Evolutionary conservation across 1,139 yeast species (phyloP).

Genomic region (Blastobotrys petasosporus): DNA sequence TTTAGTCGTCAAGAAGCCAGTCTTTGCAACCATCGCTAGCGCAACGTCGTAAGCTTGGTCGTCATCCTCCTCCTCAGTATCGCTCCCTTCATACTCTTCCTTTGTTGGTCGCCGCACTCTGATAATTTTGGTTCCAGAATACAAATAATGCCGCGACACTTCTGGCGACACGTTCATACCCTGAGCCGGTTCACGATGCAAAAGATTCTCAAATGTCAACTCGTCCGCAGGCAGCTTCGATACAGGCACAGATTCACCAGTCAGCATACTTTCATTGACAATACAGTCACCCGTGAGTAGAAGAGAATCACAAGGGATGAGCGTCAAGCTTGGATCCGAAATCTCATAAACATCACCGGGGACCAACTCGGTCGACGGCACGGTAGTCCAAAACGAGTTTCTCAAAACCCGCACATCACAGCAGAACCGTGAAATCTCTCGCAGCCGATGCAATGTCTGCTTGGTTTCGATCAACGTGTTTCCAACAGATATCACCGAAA

Average conservation of each 20-base stretch:
- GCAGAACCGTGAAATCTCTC: slow-evolving; percentile 63
- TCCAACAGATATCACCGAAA: slow-evolving; percentile 71
- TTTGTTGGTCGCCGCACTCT: slow-evolving; percentile 59
- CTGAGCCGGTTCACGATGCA: slow-evolving; percentile 17
- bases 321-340: slow-evolving; percentile 68
- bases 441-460: slow-evolving; percentile 63
- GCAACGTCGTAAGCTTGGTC: slow-evolving; percentile 56
- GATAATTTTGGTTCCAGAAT: slow-evolving; percentile 82
- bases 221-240: slow-evolving; percentile 65
- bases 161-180: slow-evolving; percentile 54
- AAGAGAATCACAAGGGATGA: slow-evolving; percentile 85
- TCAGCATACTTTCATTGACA: slow-evolving; percentile 89
- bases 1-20: slow-evolving; percentile 92
- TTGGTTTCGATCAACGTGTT: slow-evolving; percentile 82
- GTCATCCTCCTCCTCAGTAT: slow-evolving; percentile 5
- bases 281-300: slow-evolving; percentile 87
- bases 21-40: slow-evolving; percentile 77
- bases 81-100: slow-evolving; percentile 20
- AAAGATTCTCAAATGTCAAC: slow-evolving; percentile 51
- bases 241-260: slow-evolving; percentile 97
- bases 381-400: slow-evolving; percentile 87
- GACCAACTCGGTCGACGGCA: slow-evolving; percentile 73
- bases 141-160: slow-evolving; percentile 69
- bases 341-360: slow-evolving; percentile 96
- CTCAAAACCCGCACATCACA: slow-evolving; percentile 88